These are phyloP conservation scores for Solanum clarkiae DNA, from an alignment of 257 asterid species.

Conservation along the genomic window DNA sequence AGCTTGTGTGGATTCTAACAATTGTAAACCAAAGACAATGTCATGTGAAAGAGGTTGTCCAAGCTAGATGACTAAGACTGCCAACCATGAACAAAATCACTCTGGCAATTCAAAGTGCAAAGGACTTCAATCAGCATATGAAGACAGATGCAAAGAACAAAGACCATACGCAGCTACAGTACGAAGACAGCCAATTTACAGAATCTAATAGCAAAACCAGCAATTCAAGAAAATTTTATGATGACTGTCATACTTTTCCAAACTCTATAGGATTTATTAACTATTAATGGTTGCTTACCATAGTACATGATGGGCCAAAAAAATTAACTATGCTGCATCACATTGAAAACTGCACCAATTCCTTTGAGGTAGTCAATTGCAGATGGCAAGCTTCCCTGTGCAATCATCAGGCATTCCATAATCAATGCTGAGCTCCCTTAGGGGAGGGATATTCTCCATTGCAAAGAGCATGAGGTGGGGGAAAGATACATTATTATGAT, in stretches of 20 bases:
- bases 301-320: conserved; percentile 1
- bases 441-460: conserved; percentile 83
- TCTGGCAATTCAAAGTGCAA: background rate
- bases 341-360: conserved; percentile 4
- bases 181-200: background rate
- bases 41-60: background rate
- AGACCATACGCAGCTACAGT: background rate
- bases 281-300: conserved; percentile 18
- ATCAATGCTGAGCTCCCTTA: conserved; percentile 76
- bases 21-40: background rate
- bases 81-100: background rate
- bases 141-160: background rate
- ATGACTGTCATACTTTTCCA: background rate
- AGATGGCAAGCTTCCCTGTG: conserved; percentile 65
- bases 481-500: conserved; percentile 68
- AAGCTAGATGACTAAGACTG: background rate
- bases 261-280: background rate
- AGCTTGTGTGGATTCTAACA: background rate
- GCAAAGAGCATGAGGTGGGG: conserved; percentile 90
- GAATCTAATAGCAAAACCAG: background rate
- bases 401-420: conserved; percentile 72
- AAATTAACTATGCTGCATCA: conserved; percentile 4
- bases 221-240: background rate
- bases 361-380: conserved; percentile 25
- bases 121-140: background rate